Evolutionary conservation across 371 early-diverging fungal genomes (phyloP).

Genomic region (Mucor racemosus): DNA sequence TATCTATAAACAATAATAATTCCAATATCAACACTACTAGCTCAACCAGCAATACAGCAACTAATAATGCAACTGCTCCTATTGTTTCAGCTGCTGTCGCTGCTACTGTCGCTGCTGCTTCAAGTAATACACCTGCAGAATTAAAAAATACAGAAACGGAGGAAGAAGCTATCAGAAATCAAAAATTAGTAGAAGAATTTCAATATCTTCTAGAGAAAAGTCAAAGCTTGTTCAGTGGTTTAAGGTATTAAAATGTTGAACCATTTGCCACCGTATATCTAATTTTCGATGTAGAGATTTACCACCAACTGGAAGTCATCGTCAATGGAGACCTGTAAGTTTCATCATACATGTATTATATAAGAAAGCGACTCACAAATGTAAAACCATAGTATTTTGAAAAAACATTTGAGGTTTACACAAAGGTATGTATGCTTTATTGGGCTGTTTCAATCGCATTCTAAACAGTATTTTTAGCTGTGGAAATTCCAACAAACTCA

Average conservation of each 20-base stretch:
- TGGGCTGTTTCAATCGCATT: not conserved
- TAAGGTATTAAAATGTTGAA: slow-evolving; percentile 60
- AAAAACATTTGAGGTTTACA: slow-evolving; percentile 95
- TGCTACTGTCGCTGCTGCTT: not conserved
- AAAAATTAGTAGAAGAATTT: slow-evolving; percentile 82
- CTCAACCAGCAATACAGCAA: not conserved
- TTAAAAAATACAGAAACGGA: slow-evolving; percentile 21
- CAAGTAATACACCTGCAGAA: not conserved
- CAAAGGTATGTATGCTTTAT: slow-evolving; percentile 59
- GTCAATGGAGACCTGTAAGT: slow-evolving; percentile 75
- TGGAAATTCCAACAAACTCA: slow-evolving; percentile 97
- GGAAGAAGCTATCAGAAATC: slow-evolving; percentile 44
- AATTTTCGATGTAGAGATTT: slow-evolving; percentile 56
- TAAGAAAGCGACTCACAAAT: not conserved
- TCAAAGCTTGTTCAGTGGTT: slow-evolving; percentile 94
- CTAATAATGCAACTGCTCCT: not conserved
- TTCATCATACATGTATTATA: too few relatives aligned
- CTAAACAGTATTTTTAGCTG: slow-evolving; percentile 46
- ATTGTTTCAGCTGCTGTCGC: not conserved
- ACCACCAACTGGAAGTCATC: slow-evolving; percentile 75
- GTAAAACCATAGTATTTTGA: slow-evolving; percentile 77
- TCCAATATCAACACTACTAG: not conserved
- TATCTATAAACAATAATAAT: not conserved
- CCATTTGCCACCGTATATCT: not conserved
- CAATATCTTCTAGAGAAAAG: slow-evolving; percentile 95